These are phyloP conservation scores for Aphanomyces astaci DNA, from an alignment of 352 stramenopile species.

Conservation along the genomic window DNA sequence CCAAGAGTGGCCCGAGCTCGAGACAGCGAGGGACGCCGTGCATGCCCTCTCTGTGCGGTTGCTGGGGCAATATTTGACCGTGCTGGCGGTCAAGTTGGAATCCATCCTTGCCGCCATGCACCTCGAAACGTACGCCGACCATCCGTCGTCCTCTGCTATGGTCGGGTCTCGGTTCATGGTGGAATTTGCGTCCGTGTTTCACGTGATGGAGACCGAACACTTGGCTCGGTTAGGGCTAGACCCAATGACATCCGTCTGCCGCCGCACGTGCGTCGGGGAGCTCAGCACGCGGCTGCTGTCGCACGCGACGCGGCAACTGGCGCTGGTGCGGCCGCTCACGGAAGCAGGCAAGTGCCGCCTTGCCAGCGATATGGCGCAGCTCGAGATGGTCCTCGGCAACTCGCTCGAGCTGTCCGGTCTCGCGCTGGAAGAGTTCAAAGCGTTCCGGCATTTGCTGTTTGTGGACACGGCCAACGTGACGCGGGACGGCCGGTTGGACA, in stretches of 20 bases:
- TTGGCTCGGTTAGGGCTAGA: constrained; percentile 38
- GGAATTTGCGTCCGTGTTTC: constrained; percentile 59
- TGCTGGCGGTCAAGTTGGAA: constrained; percentile 47
- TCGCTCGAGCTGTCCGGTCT: constrained; percentile 23
- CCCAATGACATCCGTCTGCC: constrained; percentile 37
- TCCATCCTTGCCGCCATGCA: constrained; percentile 74
- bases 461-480: constrained; percentile 53
- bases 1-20: constrained; percentile 44
- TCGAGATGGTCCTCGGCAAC: constrained; percentile 46
- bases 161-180: constrained; percentile 57
- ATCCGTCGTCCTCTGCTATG: neutral
- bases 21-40: constrained; percentile 40
- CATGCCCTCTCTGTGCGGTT: constrained; percentile 49
- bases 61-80: constrained; percentile 63
- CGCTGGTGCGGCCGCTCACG: constrained; percentile 59
- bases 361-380: constrained; percentile 76
- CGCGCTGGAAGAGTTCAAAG: constrained; percentile 64
- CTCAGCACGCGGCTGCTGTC: constrained; percentile 67
- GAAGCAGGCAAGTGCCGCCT: constrained; percentile 71
- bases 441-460: constrained; percentile 80
- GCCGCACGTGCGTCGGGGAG: constrained; percentile 45
- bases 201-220: constrained; percentile 66
- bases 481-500: constrained; percentile 65
- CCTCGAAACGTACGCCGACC: constrained; percentile 69
- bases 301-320: constrained; percentile 67